A percentile compares a stretch with the other conserved stretches of the same genome.
phyloP scores from a whole-genome alignment of 2,329 filamentous ascomycete genomes.

The Colletotrichum lupini region DNA sequence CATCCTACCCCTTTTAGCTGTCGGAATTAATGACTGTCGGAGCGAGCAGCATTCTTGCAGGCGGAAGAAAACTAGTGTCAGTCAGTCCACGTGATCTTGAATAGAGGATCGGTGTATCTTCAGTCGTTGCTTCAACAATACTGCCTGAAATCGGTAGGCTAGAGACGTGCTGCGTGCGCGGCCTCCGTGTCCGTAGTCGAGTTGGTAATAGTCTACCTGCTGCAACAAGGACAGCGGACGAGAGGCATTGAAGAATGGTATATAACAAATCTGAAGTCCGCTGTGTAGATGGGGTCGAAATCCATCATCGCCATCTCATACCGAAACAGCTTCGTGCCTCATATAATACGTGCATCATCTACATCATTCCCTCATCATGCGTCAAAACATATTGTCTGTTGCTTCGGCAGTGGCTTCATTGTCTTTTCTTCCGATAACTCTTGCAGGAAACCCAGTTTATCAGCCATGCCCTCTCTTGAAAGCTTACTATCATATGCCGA shows the following conservation, averaged over 20 bases:
- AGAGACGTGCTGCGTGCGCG: not conserved
- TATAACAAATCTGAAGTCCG: not conserved
- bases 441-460: constrained; percentile 17
- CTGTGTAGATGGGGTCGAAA: not conserved
- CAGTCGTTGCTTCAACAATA: not conserved
- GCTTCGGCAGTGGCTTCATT: not conserved
- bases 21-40: not conserved
- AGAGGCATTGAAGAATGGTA: too few species aligned
- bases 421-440: not conserved
- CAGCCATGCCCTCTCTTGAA: constrained; percentile 37
- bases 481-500: constrained; percentile 36
- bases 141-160: not conserved
- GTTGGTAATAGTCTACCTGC: not conserved
- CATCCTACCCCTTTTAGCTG: not conserved
- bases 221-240: not conserved
- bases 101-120: not conserved
- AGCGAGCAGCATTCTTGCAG: not conserved
- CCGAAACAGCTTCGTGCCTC: not conserved
- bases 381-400: not conserved
- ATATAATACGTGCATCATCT: not conserved
- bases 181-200: not conserved
- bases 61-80: not conserved
- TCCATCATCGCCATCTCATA: not conserved
- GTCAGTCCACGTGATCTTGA: not conserved
- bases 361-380: not conserved